Evolutionary conservation across 257 asterid genomes (phyloP).

Genomic region (Solanum chiquidenum): DNA sequence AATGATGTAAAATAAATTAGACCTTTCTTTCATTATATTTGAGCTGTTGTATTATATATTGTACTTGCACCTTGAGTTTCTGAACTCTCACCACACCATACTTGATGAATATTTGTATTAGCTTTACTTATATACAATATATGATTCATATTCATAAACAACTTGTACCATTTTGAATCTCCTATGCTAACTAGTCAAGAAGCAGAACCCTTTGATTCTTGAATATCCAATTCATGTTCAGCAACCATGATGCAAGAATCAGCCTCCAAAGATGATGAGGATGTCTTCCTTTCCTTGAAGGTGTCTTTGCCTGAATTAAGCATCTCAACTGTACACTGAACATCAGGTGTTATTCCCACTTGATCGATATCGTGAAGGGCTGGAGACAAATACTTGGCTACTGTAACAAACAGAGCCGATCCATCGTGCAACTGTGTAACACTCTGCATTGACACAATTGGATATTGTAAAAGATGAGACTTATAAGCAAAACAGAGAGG

Average conservation of each 20-base stretch:
- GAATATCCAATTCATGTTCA: conserved; percentile 75
- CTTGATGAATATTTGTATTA: background rate
- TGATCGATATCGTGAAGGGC: conserved; percentile 91
- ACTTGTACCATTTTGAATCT: background rate
- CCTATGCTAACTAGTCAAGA: conserved; percentile 19
- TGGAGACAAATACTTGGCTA: conserved; percentile 83
- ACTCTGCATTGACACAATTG: conserved; percentile 39
- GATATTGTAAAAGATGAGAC: background rate
- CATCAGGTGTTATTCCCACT: conserved; percentile 81
- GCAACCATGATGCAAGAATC: conserved; percentile 87
- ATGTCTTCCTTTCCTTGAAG: conserved; percentile 18
- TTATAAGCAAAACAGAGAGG: background rate
- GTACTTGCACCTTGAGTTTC: background rate
- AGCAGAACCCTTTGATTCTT: conserved; percentile 52
- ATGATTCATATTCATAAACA: background rate
- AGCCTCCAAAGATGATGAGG: conserved; percentile 49
- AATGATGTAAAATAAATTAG: background rate
- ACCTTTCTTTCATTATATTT: background rate
- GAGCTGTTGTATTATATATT: background rate
- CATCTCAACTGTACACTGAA: conserved; percentile 60
- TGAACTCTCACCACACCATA: background rate
- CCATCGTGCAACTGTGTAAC: conserved; percentile 87
- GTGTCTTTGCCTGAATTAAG: conserved; percentile 42
- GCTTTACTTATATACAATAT: background rate
- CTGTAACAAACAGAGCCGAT: conserved; percentile 85